Evolutionary conservation across 176 grass and related monocot species (phyloP), one percentile per base, ranked within the genome.

Genomic region (Oryza meridionalis): DNA sequence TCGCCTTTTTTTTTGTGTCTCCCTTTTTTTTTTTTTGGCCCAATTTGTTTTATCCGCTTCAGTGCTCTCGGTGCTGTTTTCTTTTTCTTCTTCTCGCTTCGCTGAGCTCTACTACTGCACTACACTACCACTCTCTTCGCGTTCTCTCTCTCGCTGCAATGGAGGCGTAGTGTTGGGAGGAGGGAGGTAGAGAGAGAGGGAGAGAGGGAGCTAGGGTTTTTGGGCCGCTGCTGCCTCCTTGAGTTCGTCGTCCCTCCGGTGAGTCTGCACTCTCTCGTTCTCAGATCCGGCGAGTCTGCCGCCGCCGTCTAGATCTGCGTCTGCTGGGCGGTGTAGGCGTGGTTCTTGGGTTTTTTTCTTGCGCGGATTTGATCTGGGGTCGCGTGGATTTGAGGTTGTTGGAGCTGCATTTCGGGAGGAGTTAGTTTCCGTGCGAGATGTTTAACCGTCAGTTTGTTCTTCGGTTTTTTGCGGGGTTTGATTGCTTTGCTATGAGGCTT

Each of bases 201-300:
- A 19, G 75, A 67, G 76, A 61, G 80, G 37, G 53, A 64, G 88
- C 69, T 87, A 90, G 84, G 84, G 84, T 87, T 90, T 82, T 75
- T 31, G 79, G 68, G 79, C 74, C 61, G 61, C 81, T 13, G 14
- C 81, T 25, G 14, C 76, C 25, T 14, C 69, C 65, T 76, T 19
- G 29, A 13, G 44, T 37, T 69, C 67, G 0, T 4, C 26, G 10
- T n/a, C 50, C 75, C 79, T 42, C 50, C 45, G 84, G 88, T 87
- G 49, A 53, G 50, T 33, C 40, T 69, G 32, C 75, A 2, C 75
- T 69, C 7, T 22, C 21, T 22, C 19, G 38, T 7, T 72, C n/a
- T 32, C 44, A 90, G 88, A 87, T 90, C 88, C 88, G 75, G 67
- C 45, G 37, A 7, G 15, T 45, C 22, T 11, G 8, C 67, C 65